Evolutionary conservation across 345 rosid genomes (phyloP).

Genomic region (Excoecaria agallocha): DNA sequence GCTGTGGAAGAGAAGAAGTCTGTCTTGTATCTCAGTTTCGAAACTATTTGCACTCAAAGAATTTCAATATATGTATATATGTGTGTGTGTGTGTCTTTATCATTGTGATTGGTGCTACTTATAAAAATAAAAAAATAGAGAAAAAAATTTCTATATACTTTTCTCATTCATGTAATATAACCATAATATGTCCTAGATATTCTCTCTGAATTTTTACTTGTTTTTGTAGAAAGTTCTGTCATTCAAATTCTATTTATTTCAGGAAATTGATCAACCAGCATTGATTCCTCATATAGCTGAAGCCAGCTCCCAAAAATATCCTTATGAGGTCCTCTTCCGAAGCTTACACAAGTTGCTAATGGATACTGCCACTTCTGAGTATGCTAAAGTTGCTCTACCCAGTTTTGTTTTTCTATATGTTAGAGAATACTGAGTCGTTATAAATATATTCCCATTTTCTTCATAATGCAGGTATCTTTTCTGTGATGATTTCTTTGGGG

Average conservation of each 20-base stretch:
- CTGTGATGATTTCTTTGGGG: slow-evolving; percentile 95
- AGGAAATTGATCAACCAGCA: slow-evolving; percentile 99
- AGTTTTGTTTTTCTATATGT: slow-evolving; percentile 15
- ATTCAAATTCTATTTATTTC: slow-evolving; percentile 27
- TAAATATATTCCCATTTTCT: neutral
- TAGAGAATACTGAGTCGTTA: slow-evolving; percentile 5
- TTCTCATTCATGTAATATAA: no score
- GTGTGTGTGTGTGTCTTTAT: no score
- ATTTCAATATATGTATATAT: no score
- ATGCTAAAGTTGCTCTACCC: slow-evolving; percentile 33
- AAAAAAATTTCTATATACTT: no score
- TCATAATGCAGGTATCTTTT: slow-evolving; percentile 71
- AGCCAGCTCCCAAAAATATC: slow-evolving; percentile 91
- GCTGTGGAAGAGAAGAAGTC: no score
- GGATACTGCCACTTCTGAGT: slow-evolving; percentile 99
- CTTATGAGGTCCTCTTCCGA: slow-evolving; percentile 95
- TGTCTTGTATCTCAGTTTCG: no score
- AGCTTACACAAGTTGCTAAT: slow-evolving; percentile 92
- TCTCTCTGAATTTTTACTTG: neutral
- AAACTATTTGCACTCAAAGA: no score
- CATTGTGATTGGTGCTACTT: no score
- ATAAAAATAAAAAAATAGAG: no score
- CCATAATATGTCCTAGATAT: neutral
- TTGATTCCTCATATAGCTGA: slow-evolving; percentile 98
- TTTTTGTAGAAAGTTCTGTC: neutral